phyloP scores from a whole-genome alignment of 108 stramenopile genomes.

The Cyclotella sp. region DNA sequence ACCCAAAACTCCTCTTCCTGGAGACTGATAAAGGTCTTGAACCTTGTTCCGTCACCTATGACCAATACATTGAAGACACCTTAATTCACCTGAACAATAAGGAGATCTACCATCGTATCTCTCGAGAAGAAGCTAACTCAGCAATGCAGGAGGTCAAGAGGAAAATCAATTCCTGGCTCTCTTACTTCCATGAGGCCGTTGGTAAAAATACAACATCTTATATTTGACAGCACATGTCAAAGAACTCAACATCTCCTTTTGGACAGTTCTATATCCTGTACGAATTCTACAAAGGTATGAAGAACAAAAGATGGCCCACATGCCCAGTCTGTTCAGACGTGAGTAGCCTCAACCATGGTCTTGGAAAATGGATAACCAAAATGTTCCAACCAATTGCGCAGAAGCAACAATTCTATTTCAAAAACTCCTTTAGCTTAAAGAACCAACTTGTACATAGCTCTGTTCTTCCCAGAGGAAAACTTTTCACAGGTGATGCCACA shows the following conservation, averaged over 20 bases:
- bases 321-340: constrained; percentile 18
- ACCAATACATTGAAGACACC: background rate
- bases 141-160: background rate
- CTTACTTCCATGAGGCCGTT: background rate
- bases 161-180: background rate
- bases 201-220: background rate
- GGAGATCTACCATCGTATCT: background rate
- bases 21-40: too few relatives aligned
- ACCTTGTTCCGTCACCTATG: too few relatives aligned
- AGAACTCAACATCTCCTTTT: background rate
- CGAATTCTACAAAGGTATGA: too few relatives aligned
- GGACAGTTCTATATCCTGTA: background rate
- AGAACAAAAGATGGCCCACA: background rate
- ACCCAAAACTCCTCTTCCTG: too few relatives aligned
- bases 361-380: constrained; percentile 9
- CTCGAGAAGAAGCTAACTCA: background rate
- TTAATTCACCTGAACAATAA: background rate
- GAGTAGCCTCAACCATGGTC: background rate
- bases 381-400: constrained; percentile 9
- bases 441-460: background rate
- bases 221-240: background rate
- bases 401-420: constrained; percentile 1
- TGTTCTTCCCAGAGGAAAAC: background rate
- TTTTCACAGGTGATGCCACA: constrained; percentile 32
- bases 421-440: too few relatives aligned